phyloP scores from a whole-genome alignment of 1,139 yeast species.

The Pichia sp. region DNA sequence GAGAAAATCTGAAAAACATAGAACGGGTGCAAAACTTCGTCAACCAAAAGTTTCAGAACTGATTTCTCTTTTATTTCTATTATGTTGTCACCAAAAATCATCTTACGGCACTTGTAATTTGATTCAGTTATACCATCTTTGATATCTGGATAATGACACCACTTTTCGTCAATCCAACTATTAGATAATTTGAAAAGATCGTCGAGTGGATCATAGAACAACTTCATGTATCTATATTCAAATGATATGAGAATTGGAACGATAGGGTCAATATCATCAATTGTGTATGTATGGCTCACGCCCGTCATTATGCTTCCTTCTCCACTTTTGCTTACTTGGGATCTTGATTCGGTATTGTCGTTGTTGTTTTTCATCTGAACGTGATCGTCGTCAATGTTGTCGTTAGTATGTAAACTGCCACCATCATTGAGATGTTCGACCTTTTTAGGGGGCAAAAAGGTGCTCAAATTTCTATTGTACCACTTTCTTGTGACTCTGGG shows the following conservation, averaged over 20 bases:
- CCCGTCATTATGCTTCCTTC: slow-evolving; percentile 11
- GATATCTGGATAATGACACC: slow-evolving; percentile 59
- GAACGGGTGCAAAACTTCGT: slow-evolving; percentile 92
- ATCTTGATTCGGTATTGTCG: slow-evolving; percentile 4
- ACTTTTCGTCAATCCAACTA: slow-evolving; percentile 79
- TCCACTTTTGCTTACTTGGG: not conserved
- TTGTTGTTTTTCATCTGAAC: not conserved
- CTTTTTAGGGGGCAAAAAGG: slow-evolving; percentile 43
- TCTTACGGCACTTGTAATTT: slow-evolving; percentile 59
- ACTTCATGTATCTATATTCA: slow-evolving; percentile 76
- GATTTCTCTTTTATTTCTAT: slow-evolving; percentile 77
- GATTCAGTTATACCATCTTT: slow-evolving; percentile 72
- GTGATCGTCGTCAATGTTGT: slow-evolving; percentile 17
- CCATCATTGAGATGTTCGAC: slow-evolving; percentile 19
- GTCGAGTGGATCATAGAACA: slow-evolving; percentile 80
- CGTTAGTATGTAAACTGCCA: slow-evolving; percentile 19
- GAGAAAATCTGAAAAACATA: slow-evolving; percentile 92
- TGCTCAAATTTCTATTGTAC: slow-evolving; percentile 69
- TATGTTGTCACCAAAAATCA: slow-evolving; percentile 73
- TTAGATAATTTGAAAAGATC: slow-evolving; percentile 81
- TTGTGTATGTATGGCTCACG: slow-evolving; percentile 14
- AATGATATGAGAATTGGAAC: slow-evolving; percentile 69
- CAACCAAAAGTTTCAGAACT: slow-evolving; percentile 59
- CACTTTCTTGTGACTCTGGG: slow-evolving; percentile 52
- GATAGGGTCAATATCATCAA: slow-evolving; percentile 49